Conservation (phyloP, 371 early-diverging fungal genomes). For the Funneliformis caledonium region DNA sequence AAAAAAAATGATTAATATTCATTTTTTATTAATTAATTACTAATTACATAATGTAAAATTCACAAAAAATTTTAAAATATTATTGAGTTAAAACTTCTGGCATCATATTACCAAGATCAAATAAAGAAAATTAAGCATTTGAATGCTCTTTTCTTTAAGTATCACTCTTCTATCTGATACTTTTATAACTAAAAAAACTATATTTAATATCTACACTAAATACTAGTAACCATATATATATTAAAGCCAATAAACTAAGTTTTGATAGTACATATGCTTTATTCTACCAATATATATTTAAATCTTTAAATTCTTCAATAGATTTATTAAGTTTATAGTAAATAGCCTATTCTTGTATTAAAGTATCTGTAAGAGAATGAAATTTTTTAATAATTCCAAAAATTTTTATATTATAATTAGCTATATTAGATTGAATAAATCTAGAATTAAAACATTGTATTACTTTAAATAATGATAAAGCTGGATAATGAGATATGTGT, state of each 20-base stretch:
- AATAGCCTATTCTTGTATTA: not conserved
- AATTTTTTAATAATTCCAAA: not conserved
- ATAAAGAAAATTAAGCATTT: no score
- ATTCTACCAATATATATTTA: not conserved
- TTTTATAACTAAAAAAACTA: conserved; percentile 15
- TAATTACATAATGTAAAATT: no score
- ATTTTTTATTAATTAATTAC: no score
- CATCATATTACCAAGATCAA: no score
- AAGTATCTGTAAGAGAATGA: not conserved
- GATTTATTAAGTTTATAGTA: not conserved
- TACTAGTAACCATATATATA: not conserved
- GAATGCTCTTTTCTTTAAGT: no score
- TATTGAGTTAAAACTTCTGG: no score
- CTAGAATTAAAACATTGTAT: not conserved
- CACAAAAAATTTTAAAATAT: no score
- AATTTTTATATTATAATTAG: not conserved
- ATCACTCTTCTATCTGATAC: not conserved
- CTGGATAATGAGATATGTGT: not conserved
- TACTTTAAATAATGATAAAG: not conserved
- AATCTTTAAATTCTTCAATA: not conserved
- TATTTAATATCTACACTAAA: not conserved
- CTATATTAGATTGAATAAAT: not conserved
- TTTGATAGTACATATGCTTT: not conserved
- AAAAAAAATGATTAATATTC: no score
- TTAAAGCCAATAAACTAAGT: not conserved